Evolutionary conservation across 2,329 filamentous ascomycete species (phyloP), one percentile per base, ranked within the genome.

Genomic region (Exophiala phaeomuriformis): DNA sequence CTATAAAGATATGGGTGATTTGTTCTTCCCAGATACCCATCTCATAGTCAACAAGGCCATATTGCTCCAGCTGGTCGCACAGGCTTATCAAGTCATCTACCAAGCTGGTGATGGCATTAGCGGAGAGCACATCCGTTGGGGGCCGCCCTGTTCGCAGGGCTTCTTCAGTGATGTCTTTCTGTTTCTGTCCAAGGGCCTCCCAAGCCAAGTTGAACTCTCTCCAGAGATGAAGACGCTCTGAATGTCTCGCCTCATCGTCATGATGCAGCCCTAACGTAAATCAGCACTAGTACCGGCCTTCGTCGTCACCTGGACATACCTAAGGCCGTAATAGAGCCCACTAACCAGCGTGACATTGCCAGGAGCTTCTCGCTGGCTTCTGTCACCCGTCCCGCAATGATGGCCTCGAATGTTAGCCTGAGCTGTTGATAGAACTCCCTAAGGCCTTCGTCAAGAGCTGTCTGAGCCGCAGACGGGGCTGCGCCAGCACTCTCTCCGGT

Each of bases 21-120:
- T 88, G 83, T 67, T 97, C 90, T 71, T 97, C 93, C 81, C 89
- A 94, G 29, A 97, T 88, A 5, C 93, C 93, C 73, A 95, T 94
- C 65, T 97, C 86, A 68, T 97, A 98, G 72, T 98, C 93, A 7
- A 98, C 89, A 45, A 98, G 74, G n/a, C 93, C 93, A 66, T 94
- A 85, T 61, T 86, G 84, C 69, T 97, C 91, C 58, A 97, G 80
- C 47, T 81, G 81, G 67, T 97, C 90, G 67, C 90, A 95, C 47
- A 95, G 76, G 47, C 83, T 80, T 52, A 95, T 79, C 31, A 98
- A 71, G 64, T 95, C 86, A 51, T 85, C 84, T 8, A 88, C 89
- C 80, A 97, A 84, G 61, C 83, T 84, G 64, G 87, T 82, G 46
- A 97, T 76, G 28, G 76, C 79, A 2, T 86, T 83, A 60, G 80